Evolutionary conservation across 148 eudicot genomes (phyloP).

Genomic region (Diospyros lotus): DNA sequence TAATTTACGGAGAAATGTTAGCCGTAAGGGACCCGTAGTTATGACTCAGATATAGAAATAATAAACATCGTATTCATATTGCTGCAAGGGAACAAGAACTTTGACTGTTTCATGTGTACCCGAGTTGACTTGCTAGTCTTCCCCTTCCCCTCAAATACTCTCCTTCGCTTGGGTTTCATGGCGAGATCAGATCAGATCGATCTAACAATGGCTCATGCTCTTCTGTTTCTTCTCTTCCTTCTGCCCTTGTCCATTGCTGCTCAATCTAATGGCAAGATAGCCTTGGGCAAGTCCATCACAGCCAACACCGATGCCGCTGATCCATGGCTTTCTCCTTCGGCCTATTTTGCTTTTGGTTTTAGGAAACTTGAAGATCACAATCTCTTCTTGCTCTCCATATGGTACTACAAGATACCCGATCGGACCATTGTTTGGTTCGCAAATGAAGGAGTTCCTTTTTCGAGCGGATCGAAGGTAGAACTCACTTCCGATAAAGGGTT

Average conservation of each 20-base stretch:
- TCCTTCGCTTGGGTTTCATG: no score
- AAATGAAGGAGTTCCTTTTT: slow-evolving; percentile 21
- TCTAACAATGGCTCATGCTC: slow-evolving; percentile 9
- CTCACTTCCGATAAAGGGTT: slow-evolving; percentile 33
- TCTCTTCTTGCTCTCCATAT: slow-evolving; percentile 44
- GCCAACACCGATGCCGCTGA: slow-evolving; percentile 20
- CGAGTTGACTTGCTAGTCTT: no score
- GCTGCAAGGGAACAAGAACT: no score
- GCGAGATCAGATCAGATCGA: neutral
- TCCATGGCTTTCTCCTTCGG: slow-evolving; percentile 43
- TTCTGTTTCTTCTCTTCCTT: slow-evolving; percentile 5
- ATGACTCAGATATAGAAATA: no score
- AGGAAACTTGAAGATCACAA: slow-evolving; percentile 10
- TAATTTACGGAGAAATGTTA: no score
- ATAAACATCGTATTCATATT: no score
- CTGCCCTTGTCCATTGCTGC: slow-evolving; percentile 15
- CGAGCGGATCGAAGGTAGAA: slow-evolving; percentile 29
- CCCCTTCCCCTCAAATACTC: no score
- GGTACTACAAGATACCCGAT: slow-evolving; percentile 50
- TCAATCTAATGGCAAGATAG: slow-evolving; percentile 22
- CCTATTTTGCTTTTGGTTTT: slow-evolving; percentile 61
- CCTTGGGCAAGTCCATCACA: slow-evolving; percentile 25
- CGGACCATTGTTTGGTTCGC: slow-evolving; percentile 48
- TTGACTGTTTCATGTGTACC: no score
- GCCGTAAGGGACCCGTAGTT: no score